A percentile compares a stretch with the other conserved stretches of the same genome.
Evolutionary conservation across 2,329 filamentous ascomycete genomes (phyloP).

Genomic region (Neodidymelliopsis sp.): DNA sequence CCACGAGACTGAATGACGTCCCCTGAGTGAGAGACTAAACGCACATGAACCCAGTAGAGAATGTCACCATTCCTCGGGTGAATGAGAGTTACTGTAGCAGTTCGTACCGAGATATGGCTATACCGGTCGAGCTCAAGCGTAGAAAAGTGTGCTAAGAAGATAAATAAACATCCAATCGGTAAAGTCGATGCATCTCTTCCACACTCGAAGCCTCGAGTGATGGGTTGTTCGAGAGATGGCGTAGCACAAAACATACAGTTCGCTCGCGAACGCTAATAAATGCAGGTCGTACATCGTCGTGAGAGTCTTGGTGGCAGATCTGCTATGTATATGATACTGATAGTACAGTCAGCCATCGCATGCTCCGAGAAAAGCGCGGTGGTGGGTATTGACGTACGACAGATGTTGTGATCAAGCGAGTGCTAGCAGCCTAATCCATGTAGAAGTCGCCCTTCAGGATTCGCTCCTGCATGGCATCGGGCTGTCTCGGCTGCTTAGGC

Average conservation of each 20-base stretch:
- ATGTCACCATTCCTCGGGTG: neutral
- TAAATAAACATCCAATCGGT: neutral
- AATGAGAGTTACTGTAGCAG: slow-evolving; percentile 1
- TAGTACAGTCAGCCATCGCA: neutral
- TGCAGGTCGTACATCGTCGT: slow-evolving; percentile 28
- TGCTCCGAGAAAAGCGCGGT: neutral
- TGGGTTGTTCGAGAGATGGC: slow-evolving; percentile 1
- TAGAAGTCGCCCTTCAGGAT: slow-evolving; percentile 98
- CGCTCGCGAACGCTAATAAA: slow-evolving; percentile 15
- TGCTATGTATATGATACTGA: slow-evolving; percentile 9
- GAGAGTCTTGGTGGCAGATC: slow-evolving; percentile 9
- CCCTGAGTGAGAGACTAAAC: neutral
- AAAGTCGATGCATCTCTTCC: neutral
- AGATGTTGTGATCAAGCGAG: neutral
- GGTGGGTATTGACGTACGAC: neutral
- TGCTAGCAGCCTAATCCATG: slow-evolving; percentile 74
- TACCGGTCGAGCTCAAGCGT: neutral
- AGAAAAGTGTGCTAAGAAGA: slow-evolving; percentile 4
- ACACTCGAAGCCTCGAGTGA: slow-evolving; percentile 9
- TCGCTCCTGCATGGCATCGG: slow-evolving; percentile 94
- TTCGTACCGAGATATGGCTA: neutral
- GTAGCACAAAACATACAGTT: slow-evolving; percentile 13
- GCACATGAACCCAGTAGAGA: neutral
- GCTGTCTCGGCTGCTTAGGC: slow-evolving; percentile 66
- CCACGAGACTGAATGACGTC: neutral